Percentiles rank a stretch among this genome's conserved stretches.
Evolutionary conservation across 148 eudicot genomes (phyloP).

Genomic region (Heliamphora exappendiculata): DNA sequence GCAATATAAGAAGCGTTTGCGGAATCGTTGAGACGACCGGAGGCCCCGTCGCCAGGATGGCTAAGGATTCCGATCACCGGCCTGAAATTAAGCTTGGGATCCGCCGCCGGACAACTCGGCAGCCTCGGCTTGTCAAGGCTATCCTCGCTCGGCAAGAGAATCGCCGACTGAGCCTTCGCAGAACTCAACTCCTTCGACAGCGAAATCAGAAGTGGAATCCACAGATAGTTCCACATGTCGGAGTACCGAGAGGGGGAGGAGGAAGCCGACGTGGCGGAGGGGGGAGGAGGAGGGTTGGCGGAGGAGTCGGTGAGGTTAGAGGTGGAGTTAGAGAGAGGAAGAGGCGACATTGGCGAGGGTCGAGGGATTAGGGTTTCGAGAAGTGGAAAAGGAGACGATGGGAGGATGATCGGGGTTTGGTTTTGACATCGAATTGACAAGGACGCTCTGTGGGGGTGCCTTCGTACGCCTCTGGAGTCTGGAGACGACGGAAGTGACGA

Average conservation of each 20-base stretch:
- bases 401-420: not conserved
- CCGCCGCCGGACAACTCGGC: conserved; percentile 43
- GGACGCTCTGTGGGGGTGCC: not conserved
- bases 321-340: conserved; percentile 16
- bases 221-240: conserved; percentile 27
- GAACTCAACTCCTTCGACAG: conserved; percentile 23
- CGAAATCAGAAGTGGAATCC: conserved; percentile 43
- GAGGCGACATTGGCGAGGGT: conserved; percentile 15
- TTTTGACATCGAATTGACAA: conserved; percentile 3
- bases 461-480: not conserved
- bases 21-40: conserved; percentile 66
- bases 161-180: conserved; percentile 22
- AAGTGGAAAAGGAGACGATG: not conserved
- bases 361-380: conserved; percentile 3
- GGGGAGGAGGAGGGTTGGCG: not conserved
- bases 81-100: conserved; percentile 54
- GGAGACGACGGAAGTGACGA: not conserved
- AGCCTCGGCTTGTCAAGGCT: not conserved
- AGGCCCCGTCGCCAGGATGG: conserved; percentile 97
- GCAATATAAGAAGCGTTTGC: conserved; percentile 68
- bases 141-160: conserved; percentile 34
- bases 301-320: conserved; percentile 7
- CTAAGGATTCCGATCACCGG: conserved; percentile 80
- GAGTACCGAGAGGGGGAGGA: conserved; percentile 6
- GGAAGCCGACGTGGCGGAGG: conserved; percentile 14